Evolutionary conservation across 2,329 filamentous ascomycete species (phyloP), one percentile per base, ranked within the genome.

Genomic region (Colletotrichum ledebouriae): DNA sequence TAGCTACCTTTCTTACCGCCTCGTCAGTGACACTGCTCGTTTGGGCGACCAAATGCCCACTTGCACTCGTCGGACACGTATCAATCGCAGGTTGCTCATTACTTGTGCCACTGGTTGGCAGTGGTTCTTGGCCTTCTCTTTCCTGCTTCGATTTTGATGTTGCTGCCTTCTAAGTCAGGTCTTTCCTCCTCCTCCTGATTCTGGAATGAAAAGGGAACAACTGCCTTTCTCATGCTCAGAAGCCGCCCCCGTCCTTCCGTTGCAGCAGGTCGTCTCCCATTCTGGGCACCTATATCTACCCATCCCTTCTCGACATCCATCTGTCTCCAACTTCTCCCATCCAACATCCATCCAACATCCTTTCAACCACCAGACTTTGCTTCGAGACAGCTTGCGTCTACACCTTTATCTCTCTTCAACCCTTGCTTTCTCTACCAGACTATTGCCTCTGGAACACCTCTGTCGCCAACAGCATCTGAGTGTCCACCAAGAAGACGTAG

Each of bases 281-380:
- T 46, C 20, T 6, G 11, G 12, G 41, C 25, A 11, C 39, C 4
- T 61, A 61, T 61, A 61, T 61, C n/a, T 61, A 61, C 47, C 49
- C 49, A 33, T 42, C 37, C 20, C 11, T 13, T n/a, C 34, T 37
- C 39, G 37, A 53, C 25, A 33, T 34, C 7, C 59, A 53, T 44
- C 37, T 17, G 20, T 33, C 33, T 41, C 17, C 42, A 59, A 37
- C 56, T 47, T 37, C 57, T 33, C n/a, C 47, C 22, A 22, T 20
- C 25, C 25, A 39, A 39, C 44, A 53, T 61, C 25, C 34, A 61
- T 34, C 33, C 44, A 22, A 39, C 57, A 53, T 61, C 37, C 34
- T 53, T 34, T 22, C 44, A n/a, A 39, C 57, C n/a, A 34, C 20
- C 25, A 57, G 4, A 42, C 39, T 39, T 59, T 39, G 57, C 44